phyloP scores from a whole-genome alignment of 345 rosid species.

The Salix dunnii region DNA sequence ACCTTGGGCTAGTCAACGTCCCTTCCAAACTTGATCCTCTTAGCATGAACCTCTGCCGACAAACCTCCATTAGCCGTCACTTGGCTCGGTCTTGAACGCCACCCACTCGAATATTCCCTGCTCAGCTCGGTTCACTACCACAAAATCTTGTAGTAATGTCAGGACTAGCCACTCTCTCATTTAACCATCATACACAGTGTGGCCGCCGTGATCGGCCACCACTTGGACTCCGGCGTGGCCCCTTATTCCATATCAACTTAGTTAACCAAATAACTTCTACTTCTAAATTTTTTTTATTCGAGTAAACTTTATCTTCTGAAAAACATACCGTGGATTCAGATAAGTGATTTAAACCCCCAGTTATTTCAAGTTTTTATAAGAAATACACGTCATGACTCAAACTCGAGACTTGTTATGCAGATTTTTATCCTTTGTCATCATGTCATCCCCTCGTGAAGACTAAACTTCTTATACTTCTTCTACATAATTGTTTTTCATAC shows the following conservation, averaged over 20 bases:
- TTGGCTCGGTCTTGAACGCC: background rate
- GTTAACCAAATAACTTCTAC: too few relatives aligned
- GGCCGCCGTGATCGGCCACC: background rate
- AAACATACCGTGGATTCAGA: too few relatives aligned
- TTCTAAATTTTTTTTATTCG: too few relatives aligned
- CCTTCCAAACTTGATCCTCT: conserved; percentile 2
- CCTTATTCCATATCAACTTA: background rate
- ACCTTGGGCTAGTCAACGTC: background rate
- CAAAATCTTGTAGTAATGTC: background rate
- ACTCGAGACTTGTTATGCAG: too few relatives aligned
- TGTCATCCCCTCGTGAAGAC: too few relatives aligned
- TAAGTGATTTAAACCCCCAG: too few relatives aligned
- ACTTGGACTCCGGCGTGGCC: background rate
- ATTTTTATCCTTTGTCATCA: too few relatives aligned
- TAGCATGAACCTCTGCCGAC: background rate
- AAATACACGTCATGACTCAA: too few relatives aligned
- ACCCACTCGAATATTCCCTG: background rate
- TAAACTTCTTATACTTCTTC: too few relatives aligned
- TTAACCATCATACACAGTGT: background rate
- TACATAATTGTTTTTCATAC: too few relatives aligned
- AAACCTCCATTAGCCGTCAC: background rate
- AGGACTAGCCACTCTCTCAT: background rate
- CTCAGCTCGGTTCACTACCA: background rate
- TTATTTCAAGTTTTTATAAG: too few relatives aligned
- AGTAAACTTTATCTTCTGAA: too few relatives aligned